These are phyloP conservation scores for Lentinula guzmanii DNA, from an alignment of 768 basidiomycete species.

Conservation along the genomic window DNA sequence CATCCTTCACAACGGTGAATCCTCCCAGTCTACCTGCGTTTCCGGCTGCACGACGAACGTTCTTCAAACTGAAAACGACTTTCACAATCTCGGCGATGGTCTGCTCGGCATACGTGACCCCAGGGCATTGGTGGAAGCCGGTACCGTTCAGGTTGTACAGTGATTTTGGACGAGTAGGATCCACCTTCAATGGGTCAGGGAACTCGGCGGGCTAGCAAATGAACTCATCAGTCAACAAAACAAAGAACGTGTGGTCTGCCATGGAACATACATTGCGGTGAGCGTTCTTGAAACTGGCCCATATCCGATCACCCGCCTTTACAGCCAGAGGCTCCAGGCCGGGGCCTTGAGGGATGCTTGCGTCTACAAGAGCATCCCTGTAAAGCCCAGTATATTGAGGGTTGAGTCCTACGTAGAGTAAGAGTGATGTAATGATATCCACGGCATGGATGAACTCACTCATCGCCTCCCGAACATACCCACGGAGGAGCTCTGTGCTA, in stretches of 20 bases:
- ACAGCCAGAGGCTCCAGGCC: constrained; percentile 26
- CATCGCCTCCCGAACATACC: constrained; percentile 49
- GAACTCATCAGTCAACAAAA: background rate
- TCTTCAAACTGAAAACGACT: constrained; percentile 10
- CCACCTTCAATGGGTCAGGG: constrained; percentile 31
- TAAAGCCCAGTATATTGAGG: constrained; percentile 38
- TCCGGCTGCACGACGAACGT: constrained; percentile 29
- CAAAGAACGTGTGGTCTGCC: background rate
- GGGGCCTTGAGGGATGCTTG: constrained; percentile 27
- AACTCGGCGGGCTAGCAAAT: constrained; percentile 30
- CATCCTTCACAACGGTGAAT: constrained; percentile 16
- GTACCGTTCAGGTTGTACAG: constrained; percentile 21
- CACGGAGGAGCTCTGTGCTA: constrained; percentile 30
- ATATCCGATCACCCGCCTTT: constrained; percentile 35
- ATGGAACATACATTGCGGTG: constrained; percentile 29
- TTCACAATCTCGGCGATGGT: constrained; percentile 10
- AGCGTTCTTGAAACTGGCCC: constrained; percentile 36
- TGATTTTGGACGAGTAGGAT: constrained; percentile 29
- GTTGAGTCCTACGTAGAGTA: constrained; percentile 21
- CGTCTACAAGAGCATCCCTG: constrained; percentile 26
- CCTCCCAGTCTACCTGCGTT: constrained; percentile 29
- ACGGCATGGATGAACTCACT: constrained; percentile 23
- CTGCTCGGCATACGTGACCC: constrained; percentile 6
- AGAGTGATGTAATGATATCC: background rate
- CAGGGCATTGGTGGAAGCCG: constrained; percentile 11